Percentiles rank a stretch among this genome's conserved stretches.
phyloP scores from a whole-genome alignment of 2,329 filamentous ascomycete genomes.

The Raffaelea deltoideospora region DNA sequence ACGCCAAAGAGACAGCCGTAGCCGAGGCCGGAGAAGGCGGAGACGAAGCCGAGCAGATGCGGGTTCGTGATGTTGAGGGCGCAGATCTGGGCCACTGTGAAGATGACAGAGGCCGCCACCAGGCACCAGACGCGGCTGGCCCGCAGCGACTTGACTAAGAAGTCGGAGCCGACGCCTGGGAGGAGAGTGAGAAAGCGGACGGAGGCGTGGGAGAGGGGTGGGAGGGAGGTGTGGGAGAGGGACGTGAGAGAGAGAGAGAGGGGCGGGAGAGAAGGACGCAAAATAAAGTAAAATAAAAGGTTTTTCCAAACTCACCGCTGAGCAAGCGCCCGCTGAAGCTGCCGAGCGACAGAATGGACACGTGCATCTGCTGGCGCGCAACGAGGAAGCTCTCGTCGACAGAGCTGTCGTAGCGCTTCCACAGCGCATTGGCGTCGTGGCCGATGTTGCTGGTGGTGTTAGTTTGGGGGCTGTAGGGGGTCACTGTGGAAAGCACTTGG shows the following conservation, averaged over 20 bases:
- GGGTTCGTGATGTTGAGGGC: constrained; percentile 67
- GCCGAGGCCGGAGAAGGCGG: constrained; percentile 67
- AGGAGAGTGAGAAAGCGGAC: not conserved
- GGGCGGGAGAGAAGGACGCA: not conserved
- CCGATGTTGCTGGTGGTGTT: constrained; percentile 64
- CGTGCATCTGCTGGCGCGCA: constrained; percentile 74
- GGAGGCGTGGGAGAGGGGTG: not conserved
- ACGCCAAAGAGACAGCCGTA: constrained; percentile 94
- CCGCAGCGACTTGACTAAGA: constrained; percentile 66
- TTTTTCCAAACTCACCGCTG: constrained; percentile 50
- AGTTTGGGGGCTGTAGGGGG: too few relatives aligned
- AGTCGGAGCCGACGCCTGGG: constrained; percentile 72
- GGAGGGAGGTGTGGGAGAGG: not conserved
- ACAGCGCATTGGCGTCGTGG: constrained; percentile 74
- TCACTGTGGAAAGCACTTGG: constrained; percentile 2
- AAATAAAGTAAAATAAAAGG: not conserved
- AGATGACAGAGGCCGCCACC: constrained; percentile 60
- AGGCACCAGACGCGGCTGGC: constrained; percentile 87
- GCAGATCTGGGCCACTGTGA: constrained; percentile 62
- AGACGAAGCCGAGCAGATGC: constrained; percentile 60
- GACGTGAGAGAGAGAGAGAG: not conserved
- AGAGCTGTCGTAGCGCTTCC: constrained; percentile 68
- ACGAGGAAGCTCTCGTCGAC: constrained; percentile 62
- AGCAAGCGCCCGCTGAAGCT: constrained; percentile 71
- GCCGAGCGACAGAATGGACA: constrained; percentile 80